Evolutionary conservation across 129 eudicot species (phyloP).

Genomic region (sunflower (Helianthus annuus)): DNA sequence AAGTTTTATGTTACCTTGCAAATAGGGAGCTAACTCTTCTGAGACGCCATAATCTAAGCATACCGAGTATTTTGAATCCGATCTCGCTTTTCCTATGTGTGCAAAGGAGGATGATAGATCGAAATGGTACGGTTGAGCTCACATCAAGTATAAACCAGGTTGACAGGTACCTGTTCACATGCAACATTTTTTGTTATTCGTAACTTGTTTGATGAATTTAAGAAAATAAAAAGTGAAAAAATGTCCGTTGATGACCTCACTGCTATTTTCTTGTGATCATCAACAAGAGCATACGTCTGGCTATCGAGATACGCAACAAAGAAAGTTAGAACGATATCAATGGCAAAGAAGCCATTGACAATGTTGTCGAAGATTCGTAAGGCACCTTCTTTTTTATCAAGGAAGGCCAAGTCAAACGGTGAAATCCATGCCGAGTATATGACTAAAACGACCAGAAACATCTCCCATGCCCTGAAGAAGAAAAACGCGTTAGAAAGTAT

Average conservation of each 20-base stretch:
- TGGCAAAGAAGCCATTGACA: constrained; percentile 83
- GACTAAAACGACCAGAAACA: constrained; percentile 72
- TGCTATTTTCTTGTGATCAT: constrained; percentile 83
- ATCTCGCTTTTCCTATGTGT: constrained; percentile 63
- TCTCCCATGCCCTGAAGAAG: constrained; percentile 91
- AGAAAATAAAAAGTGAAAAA: not conserved
- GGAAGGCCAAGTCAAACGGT: constrained; percentile 88
- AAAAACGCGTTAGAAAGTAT: constrained; percentile 1
- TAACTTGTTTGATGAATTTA: not conserved
- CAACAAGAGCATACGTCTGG: constrained; percentile 68
- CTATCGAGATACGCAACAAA: constrained; percentile 90
- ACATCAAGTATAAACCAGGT: constrained; percentile 92
- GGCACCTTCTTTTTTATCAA: constrained; percentile 51
- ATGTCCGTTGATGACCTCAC: constrained; percentile 47
- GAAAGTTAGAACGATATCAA: constrained; percentile 87
- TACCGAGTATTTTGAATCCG: constrained; percentile 68
- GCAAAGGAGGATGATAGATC: constrained; percentile 68
- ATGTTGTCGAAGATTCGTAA: constrained; percentile 78
- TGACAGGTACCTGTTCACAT: constrained; percentile 67
- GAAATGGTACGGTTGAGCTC: constrained; percentile 87
- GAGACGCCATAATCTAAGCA: constrained; percentile 98
- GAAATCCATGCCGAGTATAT: constrained; percentile 92
- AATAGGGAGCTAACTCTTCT: constrained; percentile 93
- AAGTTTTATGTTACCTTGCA: constrained; percentile 62
- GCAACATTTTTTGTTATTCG: constrained; percentile 23